phyloP scores from a whole-genome alignment of 1,139 yeast species.

The Saccharomyces hybrid region DNA sequence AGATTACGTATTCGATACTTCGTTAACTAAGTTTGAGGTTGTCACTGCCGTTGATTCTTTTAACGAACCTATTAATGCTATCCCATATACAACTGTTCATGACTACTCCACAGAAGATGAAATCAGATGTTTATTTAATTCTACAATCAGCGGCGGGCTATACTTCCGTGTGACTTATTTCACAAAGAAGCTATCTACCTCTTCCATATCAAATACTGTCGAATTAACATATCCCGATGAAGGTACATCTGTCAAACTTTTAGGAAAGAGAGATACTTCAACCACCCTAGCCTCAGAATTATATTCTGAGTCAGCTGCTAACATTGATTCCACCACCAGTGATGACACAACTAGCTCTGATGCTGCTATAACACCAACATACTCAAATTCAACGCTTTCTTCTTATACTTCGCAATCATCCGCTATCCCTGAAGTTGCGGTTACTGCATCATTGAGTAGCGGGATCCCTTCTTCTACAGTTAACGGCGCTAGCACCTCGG shows the following conservation, averaged over 20 bases:
- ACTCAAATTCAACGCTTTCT: not conserved
- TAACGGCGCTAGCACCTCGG: not conserved
- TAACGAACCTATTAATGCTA: constrained; percentile 18
- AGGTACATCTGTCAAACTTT: not conserved
- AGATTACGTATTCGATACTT: constrained; percentile 16
- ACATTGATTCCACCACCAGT: not conserved
- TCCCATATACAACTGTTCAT: constrained; percentile 20
- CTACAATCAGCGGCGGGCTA: constrained; percentile 26
- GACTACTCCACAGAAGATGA: constrained; percentile 21
- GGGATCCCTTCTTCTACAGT: not conserved
- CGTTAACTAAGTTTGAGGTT: constrained; percentile 18
- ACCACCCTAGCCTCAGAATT: not conserved
- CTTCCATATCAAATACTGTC: constrained; percentile 13
- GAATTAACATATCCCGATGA: constrained; percentile 10
- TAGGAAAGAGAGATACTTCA: constrained; percentile 1
- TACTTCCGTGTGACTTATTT: constrained; percentile 23
- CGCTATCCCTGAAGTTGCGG: not conserved
- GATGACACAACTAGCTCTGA: not conserved
- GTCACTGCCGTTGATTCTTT: constrained; percentile 21
- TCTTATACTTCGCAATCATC: not conserved
- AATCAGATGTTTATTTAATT: constrained; percentile 16
- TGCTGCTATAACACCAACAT: not conserved
- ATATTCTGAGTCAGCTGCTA: not conserved
- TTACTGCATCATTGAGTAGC: not conserved
- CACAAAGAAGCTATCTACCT: constrained; percentile 11